Conservation (phyloP, 257 asterid species). For the Datura wrightii region DNA sequence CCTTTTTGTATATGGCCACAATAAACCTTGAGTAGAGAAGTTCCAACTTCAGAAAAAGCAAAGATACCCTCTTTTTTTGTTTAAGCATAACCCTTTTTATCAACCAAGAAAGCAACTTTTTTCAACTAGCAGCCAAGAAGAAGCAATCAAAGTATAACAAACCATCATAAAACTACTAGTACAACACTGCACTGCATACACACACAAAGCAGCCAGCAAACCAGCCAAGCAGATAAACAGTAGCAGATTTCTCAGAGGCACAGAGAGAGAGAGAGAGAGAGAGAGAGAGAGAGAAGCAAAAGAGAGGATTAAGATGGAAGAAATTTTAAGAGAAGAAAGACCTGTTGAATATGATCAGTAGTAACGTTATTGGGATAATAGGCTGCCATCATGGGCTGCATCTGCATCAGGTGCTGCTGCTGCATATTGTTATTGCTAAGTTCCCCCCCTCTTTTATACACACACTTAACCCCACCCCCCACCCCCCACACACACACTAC, state of each 20-base stretch:
- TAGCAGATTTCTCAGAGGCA: neutral
- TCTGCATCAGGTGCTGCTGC: constrained; percentile 96
- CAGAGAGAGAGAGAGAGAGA: neutral
- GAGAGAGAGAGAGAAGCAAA: constrained; percentile 2
- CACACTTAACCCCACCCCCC: constrained; percentile 31
- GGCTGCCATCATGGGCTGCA: constrained; percentile 99
- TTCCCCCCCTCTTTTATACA: constrained; percentile 55
- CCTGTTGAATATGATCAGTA: constrained; percentile 99
- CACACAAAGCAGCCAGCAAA: constrained; percentile 20
- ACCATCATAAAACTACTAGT: neutral
- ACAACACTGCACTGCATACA: neutral
- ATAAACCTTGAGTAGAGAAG: neutral
- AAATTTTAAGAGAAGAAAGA: constrained; percentile 28
- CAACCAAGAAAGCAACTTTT: neutral
- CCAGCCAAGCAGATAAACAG: constrained; percentile 1
- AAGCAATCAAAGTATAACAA: neutral
- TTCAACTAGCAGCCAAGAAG: neutral
- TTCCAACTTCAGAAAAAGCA: neutral
- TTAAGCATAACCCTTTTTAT: neutral
- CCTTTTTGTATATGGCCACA: constrained; percentile 6
- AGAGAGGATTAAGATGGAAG: constrained; percentile 3
- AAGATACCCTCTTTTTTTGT: neutral
- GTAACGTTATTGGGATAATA: constrained; percentile 95
- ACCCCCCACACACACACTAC: constrained; percentile 33
- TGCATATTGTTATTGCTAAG: constrained; percentile 45